Base-by-base conservation (phyloP, 1,139 yeast species). In the Yamadazyma oceani region DNA sequence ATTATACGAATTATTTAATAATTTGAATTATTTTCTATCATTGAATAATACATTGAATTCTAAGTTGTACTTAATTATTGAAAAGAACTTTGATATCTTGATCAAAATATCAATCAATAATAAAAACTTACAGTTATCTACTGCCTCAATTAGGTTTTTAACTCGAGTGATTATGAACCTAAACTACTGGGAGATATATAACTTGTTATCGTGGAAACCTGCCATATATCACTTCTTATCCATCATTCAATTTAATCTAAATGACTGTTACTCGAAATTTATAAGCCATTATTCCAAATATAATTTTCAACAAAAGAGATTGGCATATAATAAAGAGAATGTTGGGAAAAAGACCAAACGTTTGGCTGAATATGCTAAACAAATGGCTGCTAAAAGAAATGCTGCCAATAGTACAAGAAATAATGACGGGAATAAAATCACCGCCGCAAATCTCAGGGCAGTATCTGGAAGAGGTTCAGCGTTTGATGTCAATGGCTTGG, bases 101-200 rank as follows among this genome's bases (percentile, higher is more conserved):
- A 61, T 71, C 23, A 62, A 57, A 37, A 46, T 69, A 6, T 52
- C 73, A 3, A 62, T 70, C 13, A 57, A 56, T 35, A 55, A 57
- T 42, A 51, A 53, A 28, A 53, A 57, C 26, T 55, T 70, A 27
- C 64, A 57, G 4, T 47, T 71, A 14, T 58, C 74, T 5, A 57
- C 73, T 0, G 49, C 45, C 31, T 53, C 70, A 3, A 67, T 70
- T 17, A 51, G 75, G 26, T 69, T 69, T 41, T 54, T 71, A 39
- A 69, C 76, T 7, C 54, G 55, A 8, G 55, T 69, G 2, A 49
- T 69, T 16, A 66, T 69, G 73, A 50, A 52, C 33, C 51, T 69
- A 35, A 71, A 69, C 45, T 71, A 71, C 49, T 71, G 77, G 77
- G 76, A 71, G 44, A 46, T 70, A 16, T 70, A 69, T 47, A 70